phyloP scores from a whole-genome alignment of 768 basidiomycete genomes.

The Russula earlei region DNA sequence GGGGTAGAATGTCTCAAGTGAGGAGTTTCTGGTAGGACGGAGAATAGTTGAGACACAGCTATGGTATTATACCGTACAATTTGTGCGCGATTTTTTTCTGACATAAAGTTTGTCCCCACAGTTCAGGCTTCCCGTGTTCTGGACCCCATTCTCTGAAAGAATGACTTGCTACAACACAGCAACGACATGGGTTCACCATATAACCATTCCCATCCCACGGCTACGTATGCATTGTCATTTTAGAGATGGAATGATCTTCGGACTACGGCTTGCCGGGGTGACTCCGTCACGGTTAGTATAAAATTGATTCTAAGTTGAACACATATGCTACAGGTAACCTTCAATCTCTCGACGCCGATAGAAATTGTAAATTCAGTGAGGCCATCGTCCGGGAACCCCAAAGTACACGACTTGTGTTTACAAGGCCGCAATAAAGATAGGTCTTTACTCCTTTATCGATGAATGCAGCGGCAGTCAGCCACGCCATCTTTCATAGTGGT shows the following conservation, averaged over 20 bases:
- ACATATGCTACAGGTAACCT: constrained; percentile 63
- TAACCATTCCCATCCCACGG: constrained; percentile 76
- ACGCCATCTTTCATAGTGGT: constrained; percentile 72
- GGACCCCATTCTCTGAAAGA: constrained; percentile 75
- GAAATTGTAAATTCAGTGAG: constrained; percentile 49
- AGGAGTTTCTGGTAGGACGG: no score
- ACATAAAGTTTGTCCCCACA: no score
- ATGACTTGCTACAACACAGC: background rate
- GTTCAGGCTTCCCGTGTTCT: no score
- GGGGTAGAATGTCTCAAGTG: no score
- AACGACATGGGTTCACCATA: constrained; percentile 40
- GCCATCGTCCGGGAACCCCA: background rate
- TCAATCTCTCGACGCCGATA: constrained; percentile 56
- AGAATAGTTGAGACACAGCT: no score
- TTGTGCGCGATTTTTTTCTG: no score
- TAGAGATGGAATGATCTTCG: constrained; percentile 43
- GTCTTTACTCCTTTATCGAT: constrained; percentile 54
- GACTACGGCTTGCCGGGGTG: constrained; percentile 86
- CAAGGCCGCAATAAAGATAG: constrained; percentile 57
- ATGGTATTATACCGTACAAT: no score
- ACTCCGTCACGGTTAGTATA: no score
- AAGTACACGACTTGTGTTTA: constrained; percentile 45
- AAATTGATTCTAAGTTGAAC: background rate
- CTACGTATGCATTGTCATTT: background rate
- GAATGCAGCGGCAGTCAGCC: constrained; percentile 65